phyloP scores from a whole-genome alignment of 2,329 filamentous ascomycete species.

The Penicillium olsonii region DNA sequence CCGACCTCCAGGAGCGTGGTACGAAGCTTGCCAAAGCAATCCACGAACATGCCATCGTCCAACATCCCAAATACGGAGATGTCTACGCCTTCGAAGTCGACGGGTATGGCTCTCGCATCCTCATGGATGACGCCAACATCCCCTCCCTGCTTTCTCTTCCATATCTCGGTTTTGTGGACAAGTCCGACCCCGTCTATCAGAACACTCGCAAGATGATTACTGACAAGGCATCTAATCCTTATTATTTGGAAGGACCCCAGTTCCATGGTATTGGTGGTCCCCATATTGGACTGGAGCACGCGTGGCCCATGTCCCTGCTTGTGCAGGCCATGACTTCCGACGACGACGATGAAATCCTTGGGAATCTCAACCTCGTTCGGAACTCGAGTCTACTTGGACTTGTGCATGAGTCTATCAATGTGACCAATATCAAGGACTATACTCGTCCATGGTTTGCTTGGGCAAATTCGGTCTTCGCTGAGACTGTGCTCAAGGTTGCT shows the following conservation, averaged over 20 bases:
- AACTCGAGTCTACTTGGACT: conserved; percentile 74
- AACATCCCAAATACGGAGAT: conserved; percentile 52
- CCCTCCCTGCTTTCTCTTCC: conserved; percentile 64
- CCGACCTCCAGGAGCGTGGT: conserved; percentile 57
- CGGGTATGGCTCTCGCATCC: conserved; percentile 61
- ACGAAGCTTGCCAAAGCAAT: conserved; percentile 73
- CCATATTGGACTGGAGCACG: conserved; percentile 78
- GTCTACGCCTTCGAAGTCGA: conserved; percentile 68
- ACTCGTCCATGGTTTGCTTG: conserved; percentile 96
- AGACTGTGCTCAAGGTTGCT: conserved; percentile 86
- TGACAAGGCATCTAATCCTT: conserved; percentile 76
- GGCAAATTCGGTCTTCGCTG: conserved; percentile 95
- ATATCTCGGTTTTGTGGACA: conserved; percentile 58
- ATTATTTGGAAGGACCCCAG: conserved; percentile 73
- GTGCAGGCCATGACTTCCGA: conserved; percentile 88
- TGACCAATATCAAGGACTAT: conserved; percentile 68
- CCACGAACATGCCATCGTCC: conserved; percentile 75
- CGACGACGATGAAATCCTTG: conserved; percentile 75
- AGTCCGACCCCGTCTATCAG: conserved; percentile 70
- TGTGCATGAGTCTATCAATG: conserved; percentile 89
- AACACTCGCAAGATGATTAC: conserved; percentile 87
- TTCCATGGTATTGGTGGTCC: conserved; percentile 89
- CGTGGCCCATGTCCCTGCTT: conserved; percentile 95
- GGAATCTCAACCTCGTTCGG: conserved; percentile 73
- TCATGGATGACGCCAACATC: conserved; percentile 69